Base-by-base conservation (phyloP, 306 rosid genomes). In the Fragaria nilgerrensis region DNA sequence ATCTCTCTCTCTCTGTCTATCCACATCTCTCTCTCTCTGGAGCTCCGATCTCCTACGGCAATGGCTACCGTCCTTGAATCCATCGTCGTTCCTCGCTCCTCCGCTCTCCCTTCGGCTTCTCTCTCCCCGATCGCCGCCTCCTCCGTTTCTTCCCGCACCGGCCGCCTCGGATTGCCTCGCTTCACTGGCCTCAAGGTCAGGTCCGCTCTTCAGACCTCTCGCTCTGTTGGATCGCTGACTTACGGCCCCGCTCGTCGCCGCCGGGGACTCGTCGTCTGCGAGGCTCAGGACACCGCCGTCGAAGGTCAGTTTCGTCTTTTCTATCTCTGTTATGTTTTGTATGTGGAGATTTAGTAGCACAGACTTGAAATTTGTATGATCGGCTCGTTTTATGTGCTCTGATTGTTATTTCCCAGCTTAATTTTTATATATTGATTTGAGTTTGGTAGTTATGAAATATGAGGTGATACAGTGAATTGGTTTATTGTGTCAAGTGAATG, bases 41-140 rank as follows among this genome's bases (percentile, higher is more conserved):
- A 84, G 83, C 87, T 81, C 39, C 70, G 77, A 87, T 84, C 82
- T 81, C 84, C 88, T 79, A 72, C 89, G 78, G 53, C 85, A 22
- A 95, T 95, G 99, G 96, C 97, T 43, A 83, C 91, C 68, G 67
- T 86, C 27, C 88, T 90, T 77, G 88, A 90, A n/a, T 56, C 90
- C 50, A 63, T 89, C 78, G 36, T 87, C 75, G 81, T 88, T 19
- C 86, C 88, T 80, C 91, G 85, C 83, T 82, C 91, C 74, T 73
- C 83, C 36, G 29, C 87, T 72, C 77, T 73, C 53, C 80, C 87
- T 39, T 56, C 88, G 11, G 45, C 66, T 14, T 2, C 82, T 45
- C 65, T 68, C 71, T 80, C 89, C 69, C 85, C 85, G n/a, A 70
- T 80, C 77, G 7, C 78, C 0, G 75, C 90, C 50, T 83, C 91